phyloP scores from a whole-genome alignment of 2,329 filamentous ascomycete species.

The Xylaria sp. region DNA sequence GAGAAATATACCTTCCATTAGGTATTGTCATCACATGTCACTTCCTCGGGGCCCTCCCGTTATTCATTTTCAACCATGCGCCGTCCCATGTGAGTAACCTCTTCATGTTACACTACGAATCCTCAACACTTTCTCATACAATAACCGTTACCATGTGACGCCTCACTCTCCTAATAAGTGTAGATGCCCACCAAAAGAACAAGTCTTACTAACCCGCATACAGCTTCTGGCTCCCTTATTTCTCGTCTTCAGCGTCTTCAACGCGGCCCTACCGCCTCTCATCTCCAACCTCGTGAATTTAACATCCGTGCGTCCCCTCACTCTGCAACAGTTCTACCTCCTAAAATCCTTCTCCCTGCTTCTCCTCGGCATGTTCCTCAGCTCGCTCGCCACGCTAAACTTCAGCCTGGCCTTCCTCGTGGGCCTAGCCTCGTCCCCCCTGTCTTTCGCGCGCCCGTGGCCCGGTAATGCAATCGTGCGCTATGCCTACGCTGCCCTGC shows the following conservation, averaged over 20 bases:
- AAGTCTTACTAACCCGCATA: not conserved
- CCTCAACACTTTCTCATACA: not conserved
- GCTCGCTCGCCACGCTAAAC: conserved; percentile 91
- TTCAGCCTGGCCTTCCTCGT: conserved; percentile 89
- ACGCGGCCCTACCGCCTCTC: conserved; percentile 60
- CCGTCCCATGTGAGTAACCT: conserved; percentile 63
- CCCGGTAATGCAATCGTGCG: conserved; percentile 46
- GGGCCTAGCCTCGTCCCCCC: conserved; percentile 76
- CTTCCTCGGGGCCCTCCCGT: conserved; percentile 76
- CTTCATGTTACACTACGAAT: not conserved
- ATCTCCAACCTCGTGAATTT: conserved; percentile 60
- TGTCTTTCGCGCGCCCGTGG: conserved; percentile 72
- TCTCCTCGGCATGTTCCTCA: conserved; percentile 87
- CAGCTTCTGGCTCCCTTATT: conserved; percentile 68
- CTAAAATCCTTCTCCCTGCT: conserved; percentile 93
- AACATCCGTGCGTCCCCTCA: conserved; percentile 49
- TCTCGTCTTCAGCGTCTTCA: conserved; percentile 59
- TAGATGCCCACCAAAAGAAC: not conserved
- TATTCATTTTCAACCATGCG: conserved; percentile 85
- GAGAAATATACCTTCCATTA: conserved; percentile 75
- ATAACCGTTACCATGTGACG: conserved; percentile 1
- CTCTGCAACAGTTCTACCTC: conserved; percentile 73
- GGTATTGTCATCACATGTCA: conserved; percentile 75
- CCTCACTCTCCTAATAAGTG: not conserved
- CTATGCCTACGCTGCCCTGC: conserved; percentile 53